phyloP scores from a whole-genome alignment of 1,284 basidiomycete genomes.

The Mycena sp. region DNA sequence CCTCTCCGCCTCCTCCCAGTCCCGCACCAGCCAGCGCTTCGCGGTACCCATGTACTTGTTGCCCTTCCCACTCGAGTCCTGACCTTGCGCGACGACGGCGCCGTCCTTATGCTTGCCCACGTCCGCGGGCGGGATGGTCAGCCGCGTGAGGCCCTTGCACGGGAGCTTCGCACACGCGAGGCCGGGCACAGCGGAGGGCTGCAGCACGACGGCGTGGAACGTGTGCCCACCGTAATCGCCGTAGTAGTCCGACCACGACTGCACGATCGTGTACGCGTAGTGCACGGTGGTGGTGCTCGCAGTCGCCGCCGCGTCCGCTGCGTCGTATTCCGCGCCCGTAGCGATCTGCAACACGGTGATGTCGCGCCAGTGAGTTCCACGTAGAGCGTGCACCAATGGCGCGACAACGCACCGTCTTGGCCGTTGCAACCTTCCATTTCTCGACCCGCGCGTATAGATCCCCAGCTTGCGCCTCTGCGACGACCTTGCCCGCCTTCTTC shows the following conservation, averaged over 20 bases:
- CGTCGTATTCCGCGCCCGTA: not conserved
- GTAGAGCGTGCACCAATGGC: not conserved
- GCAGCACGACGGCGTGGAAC: constrained; percentile 4
- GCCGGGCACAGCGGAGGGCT: not conserved
- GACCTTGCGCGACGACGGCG: constrained; percentile 7
- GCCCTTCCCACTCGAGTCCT: not conserved
- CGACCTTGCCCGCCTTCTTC: not conserved
- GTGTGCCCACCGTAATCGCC: constrained; percentile 7
- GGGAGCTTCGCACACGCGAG: constrained; percentile 12
- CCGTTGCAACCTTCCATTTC: constrained; percentile 11
- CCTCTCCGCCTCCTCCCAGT: constrained; percentile 4
- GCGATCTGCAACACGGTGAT: not conserved
- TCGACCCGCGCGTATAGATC: constrained; percentile 8
- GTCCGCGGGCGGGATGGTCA: not conserved
- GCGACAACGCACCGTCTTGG: not conserved
- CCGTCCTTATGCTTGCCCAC: not conserved
- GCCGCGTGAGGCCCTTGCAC: not conserved
- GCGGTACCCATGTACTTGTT: constrained; percentile 2
- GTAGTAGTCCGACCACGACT: constrained; percentile 4
- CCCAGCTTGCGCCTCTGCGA: not conserved
- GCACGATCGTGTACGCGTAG: constrained; percentile 12
- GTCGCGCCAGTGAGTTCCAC: too few species aligned
- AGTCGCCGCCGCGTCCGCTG: not conserved
- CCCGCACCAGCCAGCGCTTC: not conserved
- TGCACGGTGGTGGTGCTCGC: not conserved